phyloP scores from a whole-genome alignment of 2,329 filamentous ascomycete genomes.

The Xylariaceae sp. region DNA sequence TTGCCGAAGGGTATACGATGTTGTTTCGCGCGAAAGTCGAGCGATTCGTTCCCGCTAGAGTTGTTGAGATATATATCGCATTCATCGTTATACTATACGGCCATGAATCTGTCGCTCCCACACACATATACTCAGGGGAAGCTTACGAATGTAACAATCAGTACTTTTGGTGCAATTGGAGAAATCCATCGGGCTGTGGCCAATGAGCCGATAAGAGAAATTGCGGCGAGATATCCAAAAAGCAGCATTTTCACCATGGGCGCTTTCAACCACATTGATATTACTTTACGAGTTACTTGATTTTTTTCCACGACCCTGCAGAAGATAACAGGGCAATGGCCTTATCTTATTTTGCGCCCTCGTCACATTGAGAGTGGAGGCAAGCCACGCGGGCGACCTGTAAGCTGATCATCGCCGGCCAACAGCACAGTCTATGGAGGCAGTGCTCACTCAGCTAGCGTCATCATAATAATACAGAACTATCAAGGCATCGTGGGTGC shows the following conservation, averaged over 20 bases:
- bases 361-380: too few species aligned
- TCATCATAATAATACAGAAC: too few species aligned
- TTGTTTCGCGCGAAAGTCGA: neutral
- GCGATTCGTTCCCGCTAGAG: neutral
- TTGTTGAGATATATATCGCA: constrained; percentile 6
- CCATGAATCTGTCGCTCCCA: neutral
- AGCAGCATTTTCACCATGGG: neutral
- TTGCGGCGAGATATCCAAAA: neutral
- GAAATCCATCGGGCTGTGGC: neutral
- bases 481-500: too few species aligned
- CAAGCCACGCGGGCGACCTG: too few species aligned
- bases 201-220: neutral
- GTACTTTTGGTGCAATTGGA: neutral
- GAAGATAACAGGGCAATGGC: too few species aligned
- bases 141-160: constrained; percentile 1
- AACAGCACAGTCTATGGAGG: too few species aligned
- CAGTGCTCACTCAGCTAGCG: too few species aligned
- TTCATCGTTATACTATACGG: constrained; percentile 1
- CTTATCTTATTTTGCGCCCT: too few species aligned
- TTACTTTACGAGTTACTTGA: too few species aligned
- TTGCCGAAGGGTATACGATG: constrained; percentile 6
- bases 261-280: too few species aligned
- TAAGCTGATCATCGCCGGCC: too few species aligned
- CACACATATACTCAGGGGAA: neutral
- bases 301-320: too few species aligned